Percentiles rank a stretch among this genome's conserved stretches.
Evolutionary conservation across 2,329 filamentous ascomycete species (phyloP).

Genomic region (Colletotrichum endophyticum): DNA sequence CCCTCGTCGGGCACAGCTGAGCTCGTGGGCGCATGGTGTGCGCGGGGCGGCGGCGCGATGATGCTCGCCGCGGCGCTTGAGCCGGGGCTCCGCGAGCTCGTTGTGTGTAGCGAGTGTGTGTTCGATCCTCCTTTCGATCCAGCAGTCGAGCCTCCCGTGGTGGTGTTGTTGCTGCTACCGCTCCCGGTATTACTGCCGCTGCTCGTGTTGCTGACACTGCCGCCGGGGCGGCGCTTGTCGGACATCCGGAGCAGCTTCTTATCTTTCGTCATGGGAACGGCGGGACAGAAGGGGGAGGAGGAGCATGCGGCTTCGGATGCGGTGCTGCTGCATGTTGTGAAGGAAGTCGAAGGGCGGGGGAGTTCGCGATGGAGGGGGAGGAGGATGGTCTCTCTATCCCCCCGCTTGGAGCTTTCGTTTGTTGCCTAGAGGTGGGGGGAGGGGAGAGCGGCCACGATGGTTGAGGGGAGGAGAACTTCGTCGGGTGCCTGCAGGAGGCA

Average conservation of each 20-base stretch:
- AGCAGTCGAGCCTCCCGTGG: background rate
- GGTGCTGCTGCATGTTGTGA: slow-evolving; percentile 19
- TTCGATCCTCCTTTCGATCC: background rate
- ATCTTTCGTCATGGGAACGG: slow-evolving; percentile 24
- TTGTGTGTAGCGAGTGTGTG: slow-evolving; percentile 31
- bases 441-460: background rate
- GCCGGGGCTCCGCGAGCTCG: slow-evolving; percentile 28
- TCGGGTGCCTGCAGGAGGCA: background rate
- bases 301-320: background rate
- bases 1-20: slow-evolving; percentile 34
- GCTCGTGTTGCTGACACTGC: slow-evolving; percentile 15
- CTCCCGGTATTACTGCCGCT: slow-evolving; percentile 29
- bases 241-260: slow-evolving; percentile 22
- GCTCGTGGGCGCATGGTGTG: slow-evolving; percentile 37
- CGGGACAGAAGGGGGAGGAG: background rate
- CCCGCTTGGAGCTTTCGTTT: background rate
- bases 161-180: slow-evolving; percentile 19
- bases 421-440: background rate
- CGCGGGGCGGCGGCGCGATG: slow-evolving; percentile 46
- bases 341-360: background rate
- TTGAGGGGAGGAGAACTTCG: background rate
- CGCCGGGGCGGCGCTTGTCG: slow-evolving; percentile 48
- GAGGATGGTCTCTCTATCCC: background rate
- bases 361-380: background rate
- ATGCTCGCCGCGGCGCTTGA: slow-evolving; percentile 29